Evolutionary conservation across 2,329 filamentous ascomycete species (phyloP).

Genomic region (Ceratocystis smalleyi): DNA sequence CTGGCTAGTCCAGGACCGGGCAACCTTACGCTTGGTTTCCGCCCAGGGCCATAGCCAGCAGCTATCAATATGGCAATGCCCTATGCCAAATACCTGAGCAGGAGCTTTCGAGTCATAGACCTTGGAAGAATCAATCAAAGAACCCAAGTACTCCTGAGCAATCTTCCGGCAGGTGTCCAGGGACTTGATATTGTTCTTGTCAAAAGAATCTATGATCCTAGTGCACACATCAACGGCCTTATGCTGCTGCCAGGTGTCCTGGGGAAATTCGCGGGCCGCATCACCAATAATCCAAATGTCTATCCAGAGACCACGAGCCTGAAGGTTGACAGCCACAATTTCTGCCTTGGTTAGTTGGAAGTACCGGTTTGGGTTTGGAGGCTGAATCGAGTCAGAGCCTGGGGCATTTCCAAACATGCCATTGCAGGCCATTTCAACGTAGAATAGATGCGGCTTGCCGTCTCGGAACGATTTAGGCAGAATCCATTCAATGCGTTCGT

Average conservation of each 20-base stretch:
- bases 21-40: constrained; percentile 93
- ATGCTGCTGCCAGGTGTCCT: constrained; percentile 78
- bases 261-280: constrained; percentile 78
- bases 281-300: constrained; percentile 96
- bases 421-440: constrained; percentile 98
- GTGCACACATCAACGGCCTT: constrained; percentile 71
- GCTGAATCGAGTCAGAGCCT: constrained; percentile 72
- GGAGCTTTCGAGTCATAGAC: constrained; percentile 66
- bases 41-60: constrained; percentile 99
- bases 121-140: constrained; percentile 62
- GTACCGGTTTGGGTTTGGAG: constrained; percentile 69
- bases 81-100: constrained; percentile 72
- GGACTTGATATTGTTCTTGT: constrained; percentile 61
- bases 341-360: constrained; percentile 63
- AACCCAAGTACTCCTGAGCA: constrained; percentile 66
- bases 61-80: constrained; percentile 94
- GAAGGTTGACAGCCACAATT: constrained; percentile 76
- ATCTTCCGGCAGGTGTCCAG: constrained; percentile 70
- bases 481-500: constrained; percentile 82
- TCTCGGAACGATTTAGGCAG: constrained; percentile 68
- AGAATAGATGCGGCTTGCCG: constrained; percentile 75
- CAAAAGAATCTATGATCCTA: constrained; percentile 78
- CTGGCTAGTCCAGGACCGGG: constrained; percentile 90
- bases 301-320: constrained; percentile 67
- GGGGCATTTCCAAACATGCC: constrained; percentile 92